phyloP scores from a whole-genome alignment of 1,139 yeast genomes.

The Schizosaccharomyces versatilis region DNA sequence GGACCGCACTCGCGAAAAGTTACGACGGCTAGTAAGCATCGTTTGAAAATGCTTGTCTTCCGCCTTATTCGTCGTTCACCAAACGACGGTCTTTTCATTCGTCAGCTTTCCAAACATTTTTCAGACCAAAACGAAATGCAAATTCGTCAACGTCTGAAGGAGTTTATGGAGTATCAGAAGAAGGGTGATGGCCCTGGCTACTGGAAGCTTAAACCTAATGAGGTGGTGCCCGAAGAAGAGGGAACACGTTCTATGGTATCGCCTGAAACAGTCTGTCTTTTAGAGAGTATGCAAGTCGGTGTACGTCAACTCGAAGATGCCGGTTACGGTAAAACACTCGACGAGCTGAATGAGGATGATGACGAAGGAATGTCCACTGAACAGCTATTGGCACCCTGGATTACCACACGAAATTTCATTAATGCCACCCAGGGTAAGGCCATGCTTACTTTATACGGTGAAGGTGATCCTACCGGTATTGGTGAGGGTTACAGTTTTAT shows the following conservation, averaged over 20 bases:
- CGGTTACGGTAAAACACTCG: conserved; percentile 30
- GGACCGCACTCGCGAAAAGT: conserved; percentile 96
- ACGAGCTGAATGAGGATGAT: conserved; percentile 20
- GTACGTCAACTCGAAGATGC: conserved; percentile 64
- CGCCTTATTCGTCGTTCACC: conserved; percentile 64
- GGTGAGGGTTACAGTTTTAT: conserved; percentile 81
- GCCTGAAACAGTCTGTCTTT: conserved; percentile 73
- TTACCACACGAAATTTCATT: conserved; percentile 66
- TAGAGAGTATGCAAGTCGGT: conserved; percentile 87
- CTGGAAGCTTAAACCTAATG: conserved; percentile 72
- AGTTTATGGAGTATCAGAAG: conserved; percentile 93
- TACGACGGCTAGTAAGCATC: conserved; percentile 74
- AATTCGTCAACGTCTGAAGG: conserved; percentile 80
- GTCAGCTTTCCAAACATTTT: conserved; percentile 75
- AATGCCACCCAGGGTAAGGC: conserved; percentile 92
- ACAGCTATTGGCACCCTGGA: conserved; percentile 89
- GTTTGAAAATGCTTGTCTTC: conserved; percentile 82
- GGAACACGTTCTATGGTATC: conserved; percentile 64
- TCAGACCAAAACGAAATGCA: conserved; percentile 98
- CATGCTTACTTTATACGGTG: conserved; percentile 89
- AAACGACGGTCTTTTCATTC: conserved; percentile 55
- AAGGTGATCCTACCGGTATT: conserved; percentile 85
- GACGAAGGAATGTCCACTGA: conserved; percentile 35
- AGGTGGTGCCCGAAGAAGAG: conserved; percentile 54
- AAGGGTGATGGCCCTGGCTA: conserved; percentile 86